A percentile compares a stretch with the other conserved stretches of the same genome.
phyloP scores from a whole-genome alignment of 1,284 basidiomycete genomes.

The Naganishia cerealis region DNA sequence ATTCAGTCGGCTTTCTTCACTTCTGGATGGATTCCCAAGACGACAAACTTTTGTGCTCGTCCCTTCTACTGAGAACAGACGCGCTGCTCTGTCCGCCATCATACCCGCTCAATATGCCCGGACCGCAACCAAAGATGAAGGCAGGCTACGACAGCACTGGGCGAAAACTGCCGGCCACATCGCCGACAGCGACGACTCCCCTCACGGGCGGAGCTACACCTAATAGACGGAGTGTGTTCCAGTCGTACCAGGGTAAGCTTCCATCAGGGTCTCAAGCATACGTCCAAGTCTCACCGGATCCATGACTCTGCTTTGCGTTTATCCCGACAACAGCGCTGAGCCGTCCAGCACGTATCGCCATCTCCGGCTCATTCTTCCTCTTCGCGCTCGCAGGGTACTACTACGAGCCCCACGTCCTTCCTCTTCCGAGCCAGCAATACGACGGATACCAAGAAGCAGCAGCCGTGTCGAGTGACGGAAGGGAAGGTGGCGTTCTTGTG shows the following conservation, averaged over 20 bases:
- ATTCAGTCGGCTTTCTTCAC: too few relatives aligned
- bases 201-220: background rate
- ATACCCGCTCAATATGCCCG: slow-evolving; percentile 7
- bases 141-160: slow-evolving; percentile 13
- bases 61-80: background rate
- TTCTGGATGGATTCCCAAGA: too few relatives aligned
- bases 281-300: background rate
- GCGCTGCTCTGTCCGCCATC: background rate
- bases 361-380: slow-evolving; percentile 29
- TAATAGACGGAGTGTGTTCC: slow-evolving; percentile 22
- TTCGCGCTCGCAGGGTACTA: slow-evolving; percentile 24
- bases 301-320: background rate
- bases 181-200: background rate
- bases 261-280: background rate
- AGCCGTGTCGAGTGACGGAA: background rate
- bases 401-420: slow-evolving; percentile 22
- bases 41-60: background rate
- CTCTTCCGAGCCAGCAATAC: slow-evolving; percentile 4
- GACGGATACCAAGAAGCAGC: background rate
- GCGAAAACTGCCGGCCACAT: background rate
- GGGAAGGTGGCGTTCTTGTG: slow-evolving; percentile 18
- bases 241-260: slow-evolving; percentile 22
- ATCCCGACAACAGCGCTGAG: background rate
- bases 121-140: slow-evolving; percentile 20
- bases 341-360: slow-evolving; percentile 23